Evolutionary conservation across 805 yeast species (phyloP).

Genomic region (Candida yuanshanica): DNA sequence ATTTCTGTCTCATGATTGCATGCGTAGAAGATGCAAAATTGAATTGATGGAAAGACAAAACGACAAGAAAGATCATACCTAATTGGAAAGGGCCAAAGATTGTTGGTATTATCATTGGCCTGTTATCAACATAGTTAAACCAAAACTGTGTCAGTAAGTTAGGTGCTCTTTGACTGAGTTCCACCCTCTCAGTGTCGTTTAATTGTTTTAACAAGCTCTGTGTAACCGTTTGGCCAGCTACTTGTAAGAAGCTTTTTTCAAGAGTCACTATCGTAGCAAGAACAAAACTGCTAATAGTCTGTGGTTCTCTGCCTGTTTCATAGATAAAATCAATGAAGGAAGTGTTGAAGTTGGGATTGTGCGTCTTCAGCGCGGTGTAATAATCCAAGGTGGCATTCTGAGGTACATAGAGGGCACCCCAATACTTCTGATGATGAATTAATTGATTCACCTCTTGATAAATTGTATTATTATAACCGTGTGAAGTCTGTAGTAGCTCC

Average conservation of each 20-base stretch:
- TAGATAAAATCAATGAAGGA: conserved; percentile 33
- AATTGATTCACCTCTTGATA: conserved; percentile 33
- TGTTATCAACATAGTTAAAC: conserved; percentile 30
- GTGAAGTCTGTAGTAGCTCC: conserved; percentile 5
- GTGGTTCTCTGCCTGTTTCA: conserved; percentile 56
- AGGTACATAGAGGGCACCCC: conserved; percentile 51
- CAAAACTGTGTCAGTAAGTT: conserved; percentile 11
- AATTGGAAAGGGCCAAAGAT: conserved; percentile 57
- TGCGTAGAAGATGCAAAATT: conserved; percentile 49
- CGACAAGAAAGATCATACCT: conserved; percentile 61
- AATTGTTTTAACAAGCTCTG: conserved; percentile 12
- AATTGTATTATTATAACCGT: conserved; percentile 6
- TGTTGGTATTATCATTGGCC: conserved; percentile 39
- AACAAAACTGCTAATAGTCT: conserved; percentile 36
- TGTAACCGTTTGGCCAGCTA: conserved; percentile 19
- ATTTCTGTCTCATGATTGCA: conserved; percentile 19
- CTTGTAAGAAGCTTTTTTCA: conserved; percentile 7
- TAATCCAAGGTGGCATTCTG: conserved; percentile 35
- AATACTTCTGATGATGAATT: conserved; percentile 48
- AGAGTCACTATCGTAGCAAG: conserved; percentile 30
- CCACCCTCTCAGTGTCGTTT: conserved; percentile 1
- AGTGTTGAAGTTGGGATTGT: conserved; percentile 9
- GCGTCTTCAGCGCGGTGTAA: conserved; percentile 13
- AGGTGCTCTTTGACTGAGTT: conserved; percentile 24
- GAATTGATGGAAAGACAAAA: conserved; percentile 64